Conservation (phyloP, 2,329 filamentous ascomycete genomes). For the Botryotinia globosa region DNA sequence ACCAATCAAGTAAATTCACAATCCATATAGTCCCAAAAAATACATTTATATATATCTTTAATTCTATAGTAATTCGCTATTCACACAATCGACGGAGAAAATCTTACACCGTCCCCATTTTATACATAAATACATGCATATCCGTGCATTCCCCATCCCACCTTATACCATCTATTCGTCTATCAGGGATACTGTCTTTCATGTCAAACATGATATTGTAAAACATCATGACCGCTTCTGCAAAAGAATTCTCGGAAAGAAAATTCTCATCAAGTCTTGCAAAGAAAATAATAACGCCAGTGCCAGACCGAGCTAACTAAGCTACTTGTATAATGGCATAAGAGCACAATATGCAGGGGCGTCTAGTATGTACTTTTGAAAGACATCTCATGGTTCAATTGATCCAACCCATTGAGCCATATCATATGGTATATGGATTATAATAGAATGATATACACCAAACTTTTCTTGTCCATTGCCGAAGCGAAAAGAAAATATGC, state of each 20-base stretch:
- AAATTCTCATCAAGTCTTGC: neutral
- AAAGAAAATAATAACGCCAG: neutral
- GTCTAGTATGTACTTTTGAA: neutral
- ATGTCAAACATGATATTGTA: neutral
- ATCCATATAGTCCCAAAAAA: neutral
- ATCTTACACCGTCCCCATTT: neutral
- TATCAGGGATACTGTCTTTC: neutral
- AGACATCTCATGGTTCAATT: neutral
- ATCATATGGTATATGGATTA: neutral
- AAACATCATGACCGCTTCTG: neutral
- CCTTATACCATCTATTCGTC: neutral
- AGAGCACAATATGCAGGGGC: neutral
- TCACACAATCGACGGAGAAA: neutral
- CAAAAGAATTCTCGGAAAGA: neutral
- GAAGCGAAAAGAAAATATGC: conserved; percentile 19
- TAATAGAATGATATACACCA: conserved; percentile 14
- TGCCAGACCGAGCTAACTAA: neutral
- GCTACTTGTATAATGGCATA: neutral
- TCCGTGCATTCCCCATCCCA: neutral
- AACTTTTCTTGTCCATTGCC: conserved; percentile 8
- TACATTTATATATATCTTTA: neutral
- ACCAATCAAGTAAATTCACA: neutral
- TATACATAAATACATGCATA: neutral
- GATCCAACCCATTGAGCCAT: conserved; percentile 11
- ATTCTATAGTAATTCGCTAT: neutral